Conservation (phyloP, 768 basidiomycete species). For the Hirschioporus abietinus region DNA sequence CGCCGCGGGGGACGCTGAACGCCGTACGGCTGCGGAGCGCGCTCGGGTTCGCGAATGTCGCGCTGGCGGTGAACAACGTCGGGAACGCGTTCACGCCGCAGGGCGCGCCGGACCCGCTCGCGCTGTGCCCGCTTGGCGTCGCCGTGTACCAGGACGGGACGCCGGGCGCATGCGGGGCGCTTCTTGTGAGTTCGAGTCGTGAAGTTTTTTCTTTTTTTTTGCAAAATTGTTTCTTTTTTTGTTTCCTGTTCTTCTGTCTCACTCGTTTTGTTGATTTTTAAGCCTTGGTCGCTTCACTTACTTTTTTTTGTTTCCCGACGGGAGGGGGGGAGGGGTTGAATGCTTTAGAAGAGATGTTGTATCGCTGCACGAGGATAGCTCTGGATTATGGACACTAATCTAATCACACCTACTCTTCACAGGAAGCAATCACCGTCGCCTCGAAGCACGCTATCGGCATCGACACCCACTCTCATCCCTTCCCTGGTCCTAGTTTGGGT, state of each 20-base stretch:
- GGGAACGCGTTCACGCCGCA: slow-evolving; percentile 68
- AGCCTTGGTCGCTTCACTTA: too few relatives aligned
- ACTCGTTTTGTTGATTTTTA: too few relatives aligned
- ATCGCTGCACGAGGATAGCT: not conserved
- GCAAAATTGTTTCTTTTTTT: slow-evolving; percentile 2
- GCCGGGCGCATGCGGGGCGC: slow-evolving; percentile 35
- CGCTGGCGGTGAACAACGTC: slow-evolving; percentile 60
- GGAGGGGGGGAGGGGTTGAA: too few relatives aligned
- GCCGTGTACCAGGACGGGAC: slow-evolving; percentile 56
- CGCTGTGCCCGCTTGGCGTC: slow-evolving; percentile 51
- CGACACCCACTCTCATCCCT: too few relatives aligned
- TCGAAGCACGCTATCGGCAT: slow-evolving; percentile 46
- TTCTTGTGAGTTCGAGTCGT: slow-evolving; percentile 37
- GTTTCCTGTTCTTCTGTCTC: slow-evolving; percentile 1
- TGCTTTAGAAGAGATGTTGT: not conserved
- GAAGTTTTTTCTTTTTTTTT: slow-evolving; percentile 9
- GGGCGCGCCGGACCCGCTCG: slow-evolving; percentile 58
- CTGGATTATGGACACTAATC: too few relatives aligned
- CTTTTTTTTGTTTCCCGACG: not conserved
- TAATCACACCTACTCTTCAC: slow-evolving; percentile 2
- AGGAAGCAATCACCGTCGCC: slow-evolving; percentile 49
- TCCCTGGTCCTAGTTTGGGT: too few relatives aligned
- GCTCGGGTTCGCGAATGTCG: slow-evolving; percentile 39
- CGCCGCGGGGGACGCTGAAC: slow-evolving; percentile 51
- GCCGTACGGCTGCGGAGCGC: slow-evolving; percentile 41